Percentiles rank a stretch among this genome's conserved stretches.
These are phyloP conservation scores for Aspergillus felis DNA, from an alignment of 2,329 filamentous ascomycete species.

Conservation along the genomic window DNA sequence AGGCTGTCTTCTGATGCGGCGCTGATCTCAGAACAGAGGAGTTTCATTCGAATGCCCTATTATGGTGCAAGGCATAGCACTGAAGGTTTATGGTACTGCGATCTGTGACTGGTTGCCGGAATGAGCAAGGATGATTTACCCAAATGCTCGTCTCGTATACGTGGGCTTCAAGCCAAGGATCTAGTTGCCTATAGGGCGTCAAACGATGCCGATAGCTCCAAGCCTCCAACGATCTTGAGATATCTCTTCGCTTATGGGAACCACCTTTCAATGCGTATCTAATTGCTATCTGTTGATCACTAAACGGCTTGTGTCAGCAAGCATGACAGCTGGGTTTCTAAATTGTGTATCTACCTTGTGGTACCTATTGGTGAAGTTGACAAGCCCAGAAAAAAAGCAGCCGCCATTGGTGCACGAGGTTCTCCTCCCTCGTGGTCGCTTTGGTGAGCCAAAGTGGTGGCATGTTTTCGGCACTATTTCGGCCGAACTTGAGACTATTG, in stretches of 20 bases:
- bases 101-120: no score
- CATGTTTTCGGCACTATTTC: background rate
- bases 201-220: background rate
- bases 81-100: no score
- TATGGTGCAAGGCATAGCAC: background rate
- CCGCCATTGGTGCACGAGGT: background rate
- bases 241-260: background rate
- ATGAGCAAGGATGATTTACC: background rate
- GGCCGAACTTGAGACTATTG: background rate
- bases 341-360: background rate
- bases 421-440: background rate
- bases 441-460: background rate
- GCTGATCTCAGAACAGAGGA: background rate
- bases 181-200: background rate
- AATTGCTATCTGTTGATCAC: background rate
- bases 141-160: background rate
- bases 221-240: background rate
- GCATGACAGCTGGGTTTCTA: background rate
- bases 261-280: no score
- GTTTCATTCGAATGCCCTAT: background rate
- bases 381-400: no score
- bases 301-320: background rate
- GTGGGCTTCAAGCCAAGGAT: background rate
- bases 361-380: no score
- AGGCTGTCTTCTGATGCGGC: background rate